Evolutionary conservation across 768 basidiomycete genomes (phyloP).

Genomic region (Lanmaoa pseudosensibilis): DNA sequence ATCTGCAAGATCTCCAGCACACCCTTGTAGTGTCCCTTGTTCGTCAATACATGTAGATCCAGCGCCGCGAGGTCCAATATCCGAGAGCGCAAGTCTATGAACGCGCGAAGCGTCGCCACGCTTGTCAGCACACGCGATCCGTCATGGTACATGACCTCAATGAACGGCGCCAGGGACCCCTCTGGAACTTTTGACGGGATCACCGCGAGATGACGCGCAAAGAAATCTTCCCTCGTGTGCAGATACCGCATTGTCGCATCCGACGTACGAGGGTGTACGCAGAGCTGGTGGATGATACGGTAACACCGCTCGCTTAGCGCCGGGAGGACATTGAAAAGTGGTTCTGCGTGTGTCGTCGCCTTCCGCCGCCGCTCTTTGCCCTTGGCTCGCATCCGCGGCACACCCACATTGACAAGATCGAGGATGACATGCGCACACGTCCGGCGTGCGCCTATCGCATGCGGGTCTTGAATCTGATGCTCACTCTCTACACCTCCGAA

Average conservation of each 20-base stretch:
- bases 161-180: conserved; percentile 45
- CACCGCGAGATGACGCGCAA: conserved; percentile 77
- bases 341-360: conserved; percentile 35
- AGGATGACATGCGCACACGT: conserved; percentile 83
- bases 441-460: conserved; percentile 64
- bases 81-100: conserved; percentile 80
- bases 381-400: conserved; percentile 55
- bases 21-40: conserved; percentile 71
- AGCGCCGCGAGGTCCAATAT: conserved; percentile 85
- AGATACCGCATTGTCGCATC: conserved; percentile 82
- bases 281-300: conserved; percentile 79
- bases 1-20: conserved; percentile 76
- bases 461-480: conserved; percentile 74
- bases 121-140: conserved; percentile 69
- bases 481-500: conserved; percentile 65
- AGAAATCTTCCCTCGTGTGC: conserved; percentile 86
- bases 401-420: conserved; percentile 69
- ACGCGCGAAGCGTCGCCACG: conserved; percentile 65
- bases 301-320: conserved; percentile 84
- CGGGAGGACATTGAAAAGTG: conserved; percentile 67
- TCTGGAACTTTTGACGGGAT: conserved; percentile 67
- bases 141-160: conserved; percentile 67
- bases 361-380: conserved; percentile 37
- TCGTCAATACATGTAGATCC: conserved; percentile 84
- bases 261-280: conserved; percentile 82